A percentile compares a stretch with the other conserved stretches of the same genome.
These are phyloP conservation scores for Ottelia alismoides DNA, from an alignment of 106 monocot genomes.

Conservation along the genomic window DNA sequence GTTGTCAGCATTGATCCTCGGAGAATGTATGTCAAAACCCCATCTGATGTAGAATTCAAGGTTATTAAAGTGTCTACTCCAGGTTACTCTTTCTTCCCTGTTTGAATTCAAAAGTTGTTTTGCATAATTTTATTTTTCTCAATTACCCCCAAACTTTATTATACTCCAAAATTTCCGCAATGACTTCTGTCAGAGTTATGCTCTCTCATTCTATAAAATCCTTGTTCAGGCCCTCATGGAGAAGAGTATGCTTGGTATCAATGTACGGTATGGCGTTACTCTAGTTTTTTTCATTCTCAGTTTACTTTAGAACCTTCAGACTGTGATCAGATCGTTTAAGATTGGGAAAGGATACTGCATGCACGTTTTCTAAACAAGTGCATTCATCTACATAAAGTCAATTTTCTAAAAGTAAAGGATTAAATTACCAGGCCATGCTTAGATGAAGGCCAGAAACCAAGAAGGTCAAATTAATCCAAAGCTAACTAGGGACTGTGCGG, in stretches of 20 bases:
- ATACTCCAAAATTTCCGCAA: not conserved
- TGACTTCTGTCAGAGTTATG: not conserved
- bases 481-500: too few relatives aligned
- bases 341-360: too few relatives aligned
- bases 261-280: slow-evolving; percentile 96
- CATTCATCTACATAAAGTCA: too few relatives aligned
- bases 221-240: slow-evolving; percentile 76
- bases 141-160: not conserved
- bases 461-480: too few relatives aligned
- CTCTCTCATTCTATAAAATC: not conserved
- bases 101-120: not conserved
- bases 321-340: too few relatives aligned
- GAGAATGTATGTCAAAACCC: slow-evolving; percentile 62
- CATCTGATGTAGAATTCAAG: slow-evolving; percentile 74
- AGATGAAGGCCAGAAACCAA: too few relatives aligned
- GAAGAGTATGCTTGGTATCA: slow-evolving; percentile 99
- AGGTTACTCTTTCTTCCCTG: slow-evolving; percentile 29
- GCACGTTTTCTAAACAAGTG: too few relatives aligned
- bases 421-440: too few relatives aligned
- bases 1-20: slow-evolving; percentile 98
- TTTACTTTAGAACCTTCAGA: too few relatives aligned
- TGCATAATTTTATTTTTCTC: not conserved
- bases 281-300: too few relatives aligned
- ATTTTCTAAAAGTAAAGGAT: too few relatives aligned
- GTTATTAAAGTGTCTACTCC: slow-evolving; percentile 46